Percentiles rank a stretch among this genome's conserved stretches.
Conservation (phyloP, 768 basidiomycete genomes). For the Leccinum disarticulatum region DNA sequence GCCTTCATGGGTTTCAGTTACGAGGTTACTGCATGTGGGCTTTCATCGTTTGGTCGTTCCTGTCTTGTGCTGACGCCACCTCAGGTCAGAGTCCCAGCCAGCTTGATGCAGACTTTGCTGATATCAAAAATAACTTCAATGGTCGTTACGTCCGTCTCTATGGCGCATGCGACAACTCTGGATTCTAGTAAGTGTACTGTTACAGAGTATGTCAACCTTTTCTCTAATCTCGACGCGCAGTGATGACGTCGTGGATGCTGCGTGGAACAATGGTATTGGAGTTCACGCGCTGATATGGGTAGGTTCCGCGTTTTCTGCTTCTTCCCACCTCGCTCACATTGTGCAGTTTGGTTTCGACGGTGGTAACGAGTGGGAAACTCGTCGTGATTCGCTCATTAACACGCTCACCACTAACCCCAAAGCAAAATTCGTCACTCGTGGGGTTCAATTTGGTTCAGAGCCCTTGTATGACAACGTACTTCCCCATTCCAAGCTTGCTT, state of each 20-base stretch:
- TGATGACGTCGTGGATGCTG: constrained; percentile 64
- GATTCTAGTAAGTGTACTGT: constrained; percentile 36
- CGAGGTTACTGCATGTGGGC: constrained; percentile 63
- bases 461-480: constrained; percentile 63
- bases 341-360: constrained; percentile 39
- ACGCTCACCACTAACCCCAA: constrained; percentile 58
- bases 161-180: constrained; percentile 39
- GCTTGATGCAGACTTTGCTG: constrained; percentile 54
- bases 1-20: constrained; percentile 80
- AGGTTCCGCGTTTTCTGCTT: constrained; percentile 14
- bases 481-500: constrained; percentile 45
- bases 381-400: constrained; percentile 51
- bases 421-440: constrained; percentile 64
- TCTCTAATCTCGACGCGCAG: constrained; percentile 23
- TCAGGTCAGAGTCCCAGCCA: constrained; percentile 57
- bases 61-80: constrained; percentile 1
- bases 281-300: constrained; percentile 79
- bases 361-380: constrained; percentile 49
- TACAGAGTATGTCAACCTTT: constrained; percentile 14
- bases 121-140: constrained; percentile 58
- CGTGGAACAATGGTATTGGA: constrained; percentile 66
- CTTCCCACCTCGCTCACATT: not conserved
- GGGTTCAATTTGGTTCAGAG: constrained; percentile 70
- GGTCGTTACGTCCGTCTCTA: constrained; percentile 64
- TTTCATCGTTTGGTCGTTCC: not conserved